Conservation (phyloP, 495 filamentous ascomycete genomes). For the Xylaria curta region DNA sequence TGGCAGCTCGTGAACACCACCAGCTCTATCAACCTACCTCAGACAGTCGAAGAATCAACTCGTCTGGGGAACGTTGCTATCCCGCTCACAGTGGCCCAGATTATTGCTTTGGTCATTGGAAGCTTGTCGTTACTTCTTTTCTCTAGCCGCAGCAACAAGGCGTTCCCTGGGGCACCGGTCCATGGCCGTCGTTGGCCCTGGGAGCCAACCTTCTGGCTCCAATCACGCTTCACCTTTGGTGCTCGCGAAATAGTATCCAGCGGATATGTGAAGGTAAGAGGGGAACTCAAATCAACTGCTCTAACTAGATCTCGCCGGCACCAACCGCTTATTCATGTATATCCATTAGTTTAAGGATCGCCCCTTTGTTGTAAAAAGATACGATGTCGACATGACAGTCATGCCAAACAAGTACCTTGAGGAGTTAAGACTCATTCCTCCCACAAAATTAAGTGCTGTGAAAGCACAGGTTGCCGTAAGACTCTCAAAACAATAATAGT, state of each 20-base stretch:
- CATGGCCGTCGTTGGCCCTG: constrained; percentile 1
- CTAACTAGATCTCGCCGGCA: not conserved
- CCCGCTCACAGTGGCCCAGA: not conserved
- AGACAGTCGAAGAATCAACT: not conserved
- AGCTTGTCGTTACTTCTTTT: not conserved
- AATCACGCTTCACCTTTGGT: not conserved
- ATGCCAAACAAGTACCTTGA: constrained; percentile 4
- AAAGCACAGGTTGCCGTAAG: not conserved
- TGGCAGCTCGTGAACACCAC: not conserved
- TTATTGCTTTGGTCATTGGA: not conserved
- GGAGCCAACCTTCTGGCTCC: constrained; percentile 7
- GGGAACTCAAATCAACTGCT: not conserved
- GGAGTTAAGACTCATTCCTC: not conserved
- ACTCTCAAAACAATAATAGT: too few relatives aligned
- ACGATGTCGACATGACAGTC: not conserved
- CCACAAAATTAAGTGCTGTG: not conserved
- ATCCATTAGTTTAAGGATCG: not conserved
- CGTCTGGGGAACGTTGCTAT: not conserved
- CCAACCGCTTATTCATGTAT: not conserved
- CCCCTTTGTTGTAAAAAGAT: not conserved
- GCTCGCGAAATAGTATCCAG: not conserved
- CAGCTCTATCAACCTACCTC: not conserved
- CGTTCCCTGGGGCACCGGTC: not conserved
- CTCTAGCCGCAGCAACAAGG: not conserved
- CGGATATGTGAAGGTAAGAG: not conserved